These are phyloP conservation scores for Kazachstania bromeliacearum DNA, from an alignment of 805 yeast genomes.

Conservation along the genomic window DNA sequence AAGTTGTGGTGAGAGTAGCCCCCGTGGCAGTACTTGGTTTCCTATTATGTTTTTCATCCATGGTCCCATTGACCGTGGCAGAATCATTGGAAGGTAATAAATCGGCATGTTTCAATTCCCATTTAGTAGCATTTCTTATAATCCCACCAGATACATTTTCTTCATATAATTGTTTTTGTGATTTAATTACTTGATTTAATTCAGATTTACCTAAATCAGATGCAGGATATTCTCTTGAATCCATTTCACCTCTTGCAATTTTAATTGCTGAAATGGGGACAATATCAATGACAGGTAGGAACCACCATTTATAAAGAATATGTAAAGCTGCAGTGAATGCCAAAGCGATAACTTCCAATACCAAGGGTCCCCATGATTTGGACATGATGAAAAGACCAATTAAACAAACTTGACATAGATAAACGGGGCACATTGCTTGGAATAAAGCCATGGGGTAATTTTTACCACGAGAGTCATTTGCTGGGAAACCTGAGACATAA, in stretches of 20 bases:
- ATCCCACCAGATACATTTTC: conserved; percentile 20
- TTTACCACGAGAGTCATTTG: conserved; percentile 57
- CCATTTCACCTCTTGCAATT: conserved; percentile 32
- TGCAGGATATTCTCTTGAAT: conserved; percentile 42
- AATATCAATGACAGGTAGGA: conserved; percentile 53
- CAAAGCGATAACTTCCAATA: conserved; percentile 51
- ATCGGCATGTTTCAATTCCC: conserved; percentile 24
- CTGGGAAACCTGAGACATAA: conserved; percentile 50
- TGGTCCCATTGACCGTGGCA: not conserved
- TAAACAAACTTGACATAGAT: conserved; percentile 61
- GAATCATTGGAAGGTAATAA: conserved; percentile 11
- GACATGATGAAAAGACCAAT: conserved; percentile 66
- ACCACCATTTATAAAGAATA: conserved; percentile 46
- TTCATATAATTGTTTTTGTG: conserved; percentile 17
- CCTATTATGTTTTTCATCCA: conserved; percentile 3
- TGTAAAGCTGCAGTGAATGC: conserved; percentile 52
- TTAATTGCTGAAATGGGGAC: conserved; percentile 56
- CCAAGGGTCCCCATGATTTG: conserved; percentile 73
- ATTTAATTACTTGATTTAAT: conserved; percentile 41
- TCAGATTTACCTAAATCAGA: conserved; percentile 58
- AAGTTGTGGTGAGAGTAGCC: conserved; percentile 10
- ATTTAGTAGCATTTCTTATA: conserved; percentile 23
- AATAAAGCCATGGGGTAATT: conserved; percentile 64
- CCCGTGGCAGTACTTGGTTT: conserved; percentile 6
- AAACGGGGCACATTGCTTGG: conserved; percentile 62